Conservation (phyloP, 768 basidiomycete genomes). For the Cubamyces sp. region DNA sequence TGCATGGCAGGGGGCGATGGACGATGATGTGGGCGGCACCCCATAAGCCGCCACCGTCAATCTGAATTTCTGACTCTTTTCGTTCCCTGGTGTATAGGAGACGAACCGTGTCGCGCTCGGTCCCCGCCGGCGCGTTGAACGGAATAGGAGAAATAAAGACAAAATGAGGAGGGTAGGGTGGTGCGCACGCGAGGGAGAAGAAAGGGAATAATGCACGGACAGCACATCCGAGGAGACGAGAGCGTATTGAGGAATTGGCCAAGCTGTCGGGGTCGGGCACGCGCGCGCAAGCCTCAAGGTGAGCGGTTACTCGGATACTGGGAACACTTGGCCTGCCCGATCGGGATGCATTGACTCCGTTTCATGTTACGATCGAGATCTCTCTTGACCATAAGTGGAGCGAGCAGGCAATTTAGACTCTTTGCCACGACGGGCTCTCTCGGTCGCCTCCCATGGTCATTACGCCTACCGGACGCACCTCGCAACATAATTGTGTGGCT, state of each 20-base stretch:
- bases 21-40: too few species aligned
- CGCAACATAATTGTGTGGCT: too few species aligned
- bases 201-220: too few species aligned
- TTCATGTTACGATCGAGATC: slow-evolving; percentile 12
- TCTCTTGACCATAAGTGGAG: not conserved
- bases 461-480: too few species aligned
- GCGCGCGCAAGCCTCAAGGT: not conserved
- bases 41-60: too few species aligned
- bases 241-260: too few species aligned
- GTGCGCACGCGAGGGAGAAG: too few species aligned
- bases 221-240: slow-evolving; percentile 15
- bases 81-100: too few species aligned
- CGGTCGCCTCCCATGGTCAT: not conserved
- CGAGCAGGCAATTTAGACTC: slow-evolving; percentile 19
- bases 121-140: not conserved
- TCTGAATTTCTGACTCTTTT: too few species aligned
- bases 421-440: not conserved
- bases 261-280: too few species aligned
- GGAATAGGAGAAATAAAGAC: not conserved
- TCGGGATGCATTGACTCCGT: slow-evolving; percentile 3
- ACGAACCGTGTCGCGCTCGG: not conserved
- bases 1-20: too few species aligned
- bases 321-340: slow-evolving; percentile 5
- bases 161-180: too few species aligned
- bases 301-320: not conserved